A percentile compares a stretch with the other conserved stretches of the same genome.
phyloP scores from a whole-genome alignment of 768 basidiomycete genomes.

The Lactarius sanguifluus region DNA sequence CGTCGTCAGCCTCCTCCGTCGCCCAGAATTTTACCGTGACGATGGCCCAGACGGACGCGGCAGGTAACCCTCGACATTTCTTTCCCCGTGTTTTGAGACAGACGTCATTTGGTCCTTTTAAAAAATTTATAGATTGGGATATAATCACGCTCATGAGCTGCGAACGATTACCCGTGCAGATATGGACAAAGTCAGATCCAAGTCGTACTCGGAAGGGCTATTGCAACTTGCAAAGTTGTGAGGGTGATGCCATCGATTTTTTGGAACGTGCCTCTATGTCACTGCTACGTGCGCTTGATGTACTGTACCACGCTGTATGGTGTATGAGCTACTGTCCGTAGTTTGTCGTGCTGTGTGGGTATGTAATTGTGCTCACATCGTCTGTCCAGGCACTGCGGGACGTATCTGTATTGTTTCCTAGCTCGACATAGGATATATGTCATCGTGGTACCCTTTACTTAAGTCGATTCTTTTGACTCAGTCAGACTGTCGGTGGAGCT shows the following conservation, averaged over 20 bases:
- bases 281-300: background rate
- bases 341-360: background rate
- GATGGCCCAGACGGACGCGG: slow-evolving; percentile 65
- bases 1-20: slow-evolving; percentile 70
- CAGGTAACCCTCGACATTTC: slow-evolving; percentile 43
- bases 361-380: background rate
- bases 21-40: slow-evolving; percentile 72
- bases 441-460: too few species aligned
- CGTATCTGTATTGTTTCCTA: too few species aligned
- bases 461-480: too few species aligned
- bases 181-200: slow-evolving; percentile 75
- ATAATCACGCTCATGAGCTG: slow-evolving; percentile 75
- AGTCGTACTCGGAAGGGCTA: slow-evolving; percentile 50
- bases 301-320: background rate
- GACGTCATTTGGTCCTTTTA: background rate
- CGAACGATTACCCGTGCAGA: slow-evolving; percentile 60
- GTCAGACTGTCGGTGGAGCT: too few species aligned
- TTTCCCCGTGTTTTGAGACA: too few species aligned
- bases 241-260: slow-evolving; percentile 10
- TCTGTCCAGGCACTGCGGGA: too few species aligned
- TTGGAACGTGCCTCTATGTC: background rate
- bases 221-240: slow-evolving; percentile 44
- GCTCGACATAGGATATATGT: too few species aligned
- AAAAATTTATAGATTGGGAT: slow-evolving; percentile 41
- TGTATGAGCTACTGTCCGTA: background rate